Evolutionary conservation across 2,329 filamentous ascomycete genomes (phyloP), one percentile per base, ranked within the genome.

Genomic region (Curvularia eragrostidis): DNA sequence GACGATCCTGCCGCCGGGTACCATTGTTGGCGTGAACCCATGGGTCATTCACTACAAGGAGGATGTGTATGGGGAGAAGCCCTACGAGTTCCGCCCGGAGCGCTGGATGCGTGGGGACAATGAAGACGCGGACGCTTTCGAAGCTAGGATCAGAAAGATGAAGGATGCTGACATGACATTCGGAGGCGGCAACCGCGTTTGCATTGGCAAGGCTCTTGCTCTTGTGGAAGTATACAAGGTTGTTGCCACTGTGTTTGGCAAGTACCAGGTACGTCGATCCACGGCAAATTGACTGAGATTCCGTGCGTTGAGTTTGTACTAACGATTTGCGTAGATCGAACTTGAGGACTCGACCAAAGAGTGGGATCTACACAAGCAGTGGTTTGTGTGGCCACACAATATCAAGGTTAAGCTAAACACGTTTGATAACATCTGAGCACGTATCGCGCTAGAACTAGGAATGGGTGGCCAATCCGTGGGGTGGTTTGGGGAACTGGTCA

Each of bases 201-300:
- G 73, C 58, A 49, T 75, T 15, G 74, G 72, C 1, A 57, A 64
- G 6, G 63, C 68, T 28, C 46, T 75, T 28, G 74, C 71, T 32
- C 42, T 68, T 38, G 63, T 74, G 5, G 71, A 76, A 59, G 44
- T 75, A 50, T 68, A 66, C 42, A 88, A 87, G 77, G 79, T 87
- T 34, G 72, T 85, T 34, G 54, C 54, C 19, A 57, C 54, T 5
- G 38, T 44, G 13, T 57, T 83, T 83, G 34, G 55, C 84, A 46
- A 75, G 82, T 60, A 65, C 62, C 7, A 73, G 64, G 39, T 84
- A 82, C 61, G 73, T 38, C n/a, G 10, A 82, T 62, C 75, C 30
- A 48, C 46, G 3, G 32, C 30, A 15, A 30, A 12, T 9, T 38
- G 10, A 3, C 12, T 21, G 12, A n/a, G 34, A 23, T 34, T 23